Percentiles rank a stretch among this genome's conserved stretches.
Evolutionary conservation across 2,329 filamentous ascomycete genomes (phyloP).

Genomic region (Monilinia fructicola): DNA sequence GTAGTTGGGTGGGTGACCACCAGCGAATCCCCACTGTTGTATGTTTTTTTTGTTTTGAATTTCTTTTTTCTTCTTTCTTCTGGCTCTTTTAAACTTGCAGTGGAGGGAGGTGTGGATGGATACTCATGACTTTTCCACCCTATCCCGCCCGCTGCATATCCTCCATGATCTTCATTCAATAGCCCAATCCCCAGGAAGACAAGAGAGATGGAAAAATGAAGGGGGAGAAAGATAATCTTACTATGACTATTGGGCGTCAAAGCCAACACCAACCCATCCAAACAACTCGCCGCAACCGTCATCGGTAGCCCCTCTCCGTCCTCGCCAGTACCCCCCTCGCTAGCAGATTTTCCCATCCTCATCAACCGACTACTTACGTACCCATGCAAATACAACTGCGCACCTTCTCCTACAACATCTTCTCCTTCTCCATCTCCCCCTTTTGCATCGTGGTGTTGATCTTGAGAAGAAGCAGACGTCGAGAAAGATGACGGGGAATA

Average conservation of each 20-base stretch:
- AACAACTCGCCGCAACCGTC: conserved; percentile 68
- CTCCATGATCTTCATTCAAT: background rate
- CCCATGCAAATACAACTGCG: conserved; percentile 80
- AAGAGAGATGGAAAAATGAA: background rate
- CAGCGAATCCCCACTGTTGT: too few species aligned
- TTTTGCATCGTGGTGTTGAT: too few species aligned
- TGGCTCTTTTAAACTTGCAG: too few species aligned
- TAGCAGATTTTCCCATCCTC: conserved; percentile 44
- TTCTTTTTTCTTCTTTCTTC: too few species aligned
- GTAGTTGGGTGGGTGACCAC: too few species aligned
- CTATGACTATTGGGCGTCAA: conserved; percentile 78
- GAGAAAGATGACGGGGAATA: conserved; percentile 44
- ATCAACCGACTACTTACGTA: conserved; percentile 79
- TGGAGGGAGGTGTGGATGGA: too few species aligned
- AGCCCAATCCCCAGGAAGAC: background rate
- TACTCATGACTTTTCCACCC: background rate
- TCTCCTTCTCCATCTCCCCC: background rate
- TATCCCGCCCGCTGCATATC: background rate
- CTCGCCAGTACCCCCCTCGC: background rate
- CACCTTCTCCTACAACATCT: conserved; percentile 52
- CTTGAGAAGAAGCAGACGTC: too few species aligned
- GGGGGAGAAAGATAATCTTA: conserved; percentile 45
- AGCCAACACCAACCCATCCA: conserved; percentile 78
- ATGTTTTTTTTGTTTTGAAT: too few species aligned
- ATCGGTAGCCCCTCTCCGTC: conserved; percentile 61